Conservation (phyloP, 2,329 filamentous ascomycete genomes). For the Pseudogymnoascus sp. region DNA sequence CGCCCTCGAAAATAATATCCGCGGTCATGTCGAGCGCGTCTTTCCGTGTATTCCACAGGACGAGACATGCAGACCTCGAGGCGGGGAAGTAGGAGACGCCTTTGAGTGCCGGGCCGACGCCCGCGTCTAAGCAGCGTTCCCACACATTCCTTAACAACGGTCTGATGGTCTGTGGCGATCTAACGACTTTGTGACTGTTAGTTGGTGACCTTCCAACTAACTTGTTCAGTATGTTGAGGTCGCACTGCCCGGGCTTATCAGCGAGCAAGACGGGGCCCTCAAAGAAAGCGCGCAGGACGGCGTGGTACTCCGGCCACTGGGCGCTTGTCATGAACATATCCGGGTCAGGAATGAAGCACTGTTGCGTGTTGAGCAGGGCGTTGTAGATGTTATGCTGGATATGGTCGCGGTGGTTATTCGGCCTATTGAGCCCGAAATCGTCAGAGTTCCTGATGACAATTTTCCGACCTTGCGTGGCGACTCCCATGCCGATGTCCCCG, state of each 20-base stretch:
- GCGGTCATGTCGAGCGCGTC: neutral
- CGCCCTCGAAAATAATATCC: slow-evolving; percentile 9
- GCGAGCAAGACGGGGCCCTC: slow-evolving; percentile 11
- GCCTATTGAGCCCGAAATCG: slow-evolving; percentile 10
- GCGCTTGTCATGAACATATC: slow-evolving; percentile 12
- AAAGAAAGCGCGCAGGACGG: slow-evolving; percentile 10
- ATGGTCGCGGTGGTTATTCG: slow-evolving; percentile 1
- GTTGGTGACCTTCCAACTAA: slow-evolving; percentile 9
- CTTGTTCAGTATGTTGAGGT: slow-evolving; percentile 8
- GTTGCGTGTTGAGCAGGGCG: slow-evolving; percentile 8
- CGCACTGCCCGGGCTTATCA: slow-evolving; percentile 7
- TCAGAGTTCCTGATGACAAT: slow-evolving; percentile 11
- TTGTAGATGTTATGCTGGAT: slow-evolving; percentile 11
- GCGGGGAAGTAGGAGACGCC: neutral
- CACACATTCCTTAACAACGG: slow-evolving; percentile 9
- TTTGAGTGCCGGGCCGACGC: neutral
- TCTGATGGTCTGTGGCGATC: slow-evolving; percentile 7
- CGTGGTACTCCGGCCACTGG: slow-evolving; percentile 12
- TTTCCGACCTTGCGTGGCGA: slow-evolving; percentile 9
- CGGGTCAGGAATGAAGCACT: slow-evolving; percentile 9
- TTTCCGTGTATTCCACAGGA: neutral
- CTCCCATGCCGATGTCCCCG: slow-evolving; percentile 11
- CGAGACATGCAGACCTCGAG: neutral
- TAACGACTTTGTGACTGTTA: slow-evolving; percentile 8
- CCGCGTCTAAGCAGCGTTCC: neutral